A percentile compares a stretch with the other conserved stretches of the same genome.
These are phyloP conservation scores for Botrytis cinerea DNA, from an alignment of 2,329 filamentous ascomycete genomes.

Conservation along the genomic window DNA sequence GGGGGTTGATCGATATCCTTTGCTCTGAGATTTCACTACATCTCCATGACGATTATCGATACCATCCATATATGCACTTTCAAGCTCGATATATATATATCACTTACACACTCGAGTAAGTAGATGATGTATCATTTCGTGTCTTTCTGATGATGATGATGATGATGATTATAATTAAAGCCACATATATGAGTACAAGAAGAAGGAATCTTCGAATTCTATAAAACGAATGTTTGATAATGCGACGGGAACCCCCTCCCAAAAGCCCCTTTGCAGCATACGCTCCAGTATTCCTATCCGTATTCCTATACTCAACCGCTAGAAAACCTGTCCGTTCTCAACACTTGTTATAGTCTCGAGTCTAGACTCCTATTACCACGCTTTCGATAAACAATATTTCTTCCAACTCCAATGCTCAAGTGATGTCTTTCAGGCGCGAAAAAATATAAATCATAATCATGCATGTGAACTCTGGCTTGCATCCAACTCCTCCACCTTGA, in stretches of 20 bases:
- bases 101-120: background rate
- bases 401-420: background rate
- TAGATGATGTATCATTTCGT: background rate
- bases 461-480: background rate
- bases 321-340: background rate
- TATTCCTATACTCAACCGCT: background rate
- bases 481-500: background rate
- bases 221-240: background rate
- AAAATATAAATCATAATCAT: background rate
- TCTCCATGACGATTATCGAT: background rate
- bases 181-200: background rate
- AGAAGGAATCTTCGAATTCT: background rate
- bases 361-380: background rate
- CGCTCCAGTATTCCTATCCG: background rate
- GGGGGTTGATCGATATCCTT: too few species aligned
- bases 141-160: background rate
- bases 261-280: background rate
- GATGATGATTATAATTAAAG: background rate
- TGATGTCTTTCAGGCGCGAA: background rate
- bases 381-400: background rate
- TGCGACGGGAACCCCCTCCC: background rate
- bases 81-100: background rate
- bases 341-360: background rate
- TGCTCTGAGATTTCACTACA: background rate
- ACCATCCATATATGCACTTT: rapidly evolving